Percentiles rank a stretch among this genome's conserved stretches.
Evolutionary conservation across 352 stramenopile genomes (phyloP).

Genomic region (Albugo candida): DNA sequence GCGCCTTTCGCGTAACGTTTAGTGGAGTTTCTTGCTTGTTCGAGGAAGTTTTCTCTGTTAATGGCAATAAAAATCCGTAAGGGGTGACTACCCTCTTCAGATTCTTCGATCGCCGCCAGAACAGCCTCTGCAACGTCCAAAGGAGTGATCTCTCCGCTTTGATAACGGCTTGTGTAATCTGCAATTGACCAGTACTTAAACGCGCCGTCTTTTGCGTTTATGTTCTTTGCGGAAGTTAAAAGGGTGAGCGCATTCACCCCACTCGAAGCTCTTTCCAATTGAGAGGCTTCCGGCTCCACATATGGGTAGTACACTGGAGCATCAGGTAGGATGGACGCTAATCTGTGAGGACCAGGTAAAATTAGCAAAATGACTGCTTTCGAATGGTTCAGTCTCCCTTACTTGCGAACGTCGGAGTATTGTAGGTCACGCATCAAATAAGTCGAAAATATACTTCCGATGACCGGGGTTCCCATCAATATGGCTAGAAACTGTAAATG

Average conservation of each 20-base stretch:
- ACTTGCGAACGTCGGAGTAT: slow-evolving; percentile 26
- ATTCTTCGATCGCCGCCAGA: slow-evolving; percentile 28
- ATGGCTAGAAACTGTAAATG: slow-evolving; percentile 15
- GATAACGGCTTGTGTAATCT: slow-evolving; percentile 45
- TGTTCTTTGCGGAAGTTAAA: slow-evolving; percentile 13
- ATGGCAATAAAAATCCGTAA: slow-evolving; percentile 61
- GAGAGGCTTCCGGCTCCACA: slow-evolving; percentile 15
- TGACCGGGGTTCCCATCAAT: slow-evolving; percentile 19
- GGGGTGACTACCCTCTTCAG: slow-evolving; percentile 22
- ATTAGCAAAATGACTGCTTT: neutral
- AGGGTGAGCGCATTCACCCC: slow-evolving; percentile 9
- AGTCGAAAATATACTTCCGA: slow-evolving; percentile 26
- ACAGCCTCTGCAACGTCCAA: slow-evolving; percentile 51
- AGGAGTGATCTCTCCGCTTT: slow-evolving; percentile 20
- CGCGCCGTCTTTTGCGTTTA: slow-evolving; percentile 11
- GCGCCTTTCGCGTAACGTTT: slow-evolving; percentile 44
- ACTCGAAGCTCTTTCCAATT: slow-evolving; percentile 8
- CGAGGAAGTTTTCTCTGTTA: slow-evolving; percentile 46
- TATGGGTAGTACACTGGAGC: slow-evolving; percentile 72
- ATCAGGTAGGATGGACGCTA: slow-evolving; percentile 34
- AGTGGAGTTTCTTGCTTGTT: slow-evolving; percentile 37
- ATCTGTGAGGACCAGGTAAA: neutral
- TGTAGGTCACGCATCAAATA: slow-evolving; percentile 23
- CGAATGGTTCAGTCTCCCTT: neutral
- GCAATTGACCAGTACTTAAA: slow-evolving; percentile 55